These are phyloP conservation scores for Crassisporium funariophilum DNA, from an alignment of 768 basidiomycete species.

Conservation along the genomic window DNA sequence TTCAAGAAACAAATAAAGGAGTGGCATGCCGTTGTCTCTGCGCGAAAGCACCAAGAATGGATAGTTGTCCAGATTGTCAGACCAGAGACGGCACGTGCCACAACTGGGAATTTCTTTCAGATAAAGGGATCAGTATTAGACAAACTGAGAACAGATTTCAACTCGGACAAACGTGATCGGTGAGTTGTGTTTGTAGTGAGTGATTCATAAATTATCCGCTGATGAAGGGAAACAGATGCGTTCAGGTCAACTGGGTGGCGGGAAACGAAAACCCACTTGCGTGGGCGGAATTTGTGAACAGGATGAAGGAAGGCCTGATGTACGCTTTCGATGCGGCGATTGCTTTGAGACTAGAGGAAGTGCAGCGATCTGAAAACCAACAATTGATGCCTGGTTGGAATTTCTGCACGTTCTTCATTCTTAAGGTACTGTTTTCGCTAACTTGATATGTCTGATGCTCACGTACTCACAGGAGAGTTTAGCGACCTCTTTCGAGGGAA, in stretches of 20 bases:
- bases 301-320: slow-evolving; percentile 89
- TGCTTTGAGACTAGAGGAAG: slow-evolving; percentile 83
- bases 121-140: slow-evolving; percentile 85
- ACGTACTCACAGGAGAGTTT: slow-evolving; percentile 77
- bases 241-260: slow-evolving; percentile 77
- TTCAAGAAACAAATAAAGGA: slow-evolving; percentile 89
- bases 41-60: slow-evolving; percentile 90
- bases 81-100: slow-evolving; percentile 58
- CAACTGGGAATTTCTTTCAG: slow-evolving; percentile 74
- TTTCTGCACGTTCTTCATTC: slow-evolving; percentile 94
- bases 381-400: slow-evolving; percentile 97
- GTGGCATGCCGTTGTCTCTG: slow-evolving; percentile 72
- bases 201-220: slow-evolving; percentile 3
- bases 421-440: slow-evolving; percentile 63
- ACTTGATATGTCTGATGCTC: slow-evolving; percentile 13
- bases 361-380: slow-evolving; percentile 86
- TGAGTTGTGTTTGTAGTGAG: slow-evolving; percentile 25
- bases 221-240: slow-evolving; percentile 54
- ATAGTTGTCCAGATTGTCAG: slow-evolving; percentile 85
- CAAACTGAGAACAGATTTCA: slow-evolving; percentile 92
- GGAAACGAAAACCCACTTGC: slow-evolving; percentile 73
- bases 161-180: slow-evolving; percentile 86
- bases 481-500: slow-evolving; percentile 88
- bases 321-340: slow-evolving; percentile 82
- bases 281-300: slow-evolving; percentile 88